Evolutionary conservation across 2,329 filamentous ascomycete genomes (phyloP).

Genomic region (Clonostachys rosea): DNA sequence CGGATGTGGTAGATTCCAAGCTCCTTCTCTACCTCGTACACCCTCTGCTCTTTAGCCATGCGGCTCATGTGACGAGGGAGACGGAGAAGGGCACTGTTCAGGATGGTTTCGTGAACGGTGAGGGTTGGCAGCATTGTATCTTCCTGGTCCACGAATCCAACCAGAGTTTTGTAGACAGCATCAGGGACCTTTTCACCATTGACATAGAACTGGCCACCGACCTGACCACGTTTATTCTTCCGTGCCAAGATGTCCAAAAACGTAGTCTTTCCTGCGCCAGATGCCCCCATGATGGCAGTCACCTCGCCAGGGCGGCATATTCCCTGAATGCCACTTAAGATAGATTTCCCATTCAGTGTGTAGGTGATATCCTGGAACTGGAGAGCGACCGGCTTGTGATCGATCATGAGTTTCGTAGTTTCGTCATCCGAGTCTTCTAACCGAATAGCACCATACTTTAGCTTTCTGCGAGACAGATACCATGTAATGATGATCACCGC

Average conservation of each 20-base stretch:
- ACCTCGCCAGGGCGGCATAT: conserved; percentile 93
- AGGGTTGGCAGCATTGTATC: conserved; percentile 94
- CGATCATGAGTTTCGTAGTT: conserved; percentile 76
- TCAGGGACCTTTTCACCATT: conserved; percentile 89
- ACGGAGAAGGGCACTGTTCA: conserved; percentile 87
- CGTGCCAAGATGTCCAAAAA: conserved; percentile 94
- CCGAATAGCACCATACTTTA: conserved; percentile 67
- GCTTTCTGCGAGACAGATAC: conserved; percentile 77
- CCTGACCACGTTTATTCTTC: conserved; percentile 88
- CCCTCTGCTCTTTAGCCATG: conserved; percentile 82
- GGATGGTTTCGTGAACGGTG: conserved; percentile 95
- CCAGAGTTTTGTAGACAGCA: conserved; percentile 81
- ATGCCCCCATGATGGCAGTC: conserved; percentile 96
- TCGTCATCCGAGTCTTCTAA: conserved; percentile 91
- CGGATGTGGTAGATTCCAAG: conserved; percentile 92
- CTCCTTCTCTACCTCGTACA: conserved; percentile 91
- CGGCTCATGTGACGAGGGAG: conserved; percentile 90
- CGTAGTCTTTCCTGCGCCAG: conserved; percentile 93
- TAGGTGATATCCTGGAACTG: conserved; percentile 89
- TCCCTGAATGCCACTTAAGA: conserved; percentile 75
- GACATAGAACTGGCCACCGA: conserved; percentile 79
- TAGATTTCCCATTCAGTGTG: conserved; percentile 79
- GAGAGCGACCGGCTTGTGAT: conserved; percentile 86
- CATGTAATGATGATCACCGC: conserved; percentile 77
- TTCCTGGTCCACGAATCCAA: conserved; percentile 97